Evolutionary conservation across 768 basidiomycete species (phyloP).

Genomic region (Albatrellus ellisii): DNA sequence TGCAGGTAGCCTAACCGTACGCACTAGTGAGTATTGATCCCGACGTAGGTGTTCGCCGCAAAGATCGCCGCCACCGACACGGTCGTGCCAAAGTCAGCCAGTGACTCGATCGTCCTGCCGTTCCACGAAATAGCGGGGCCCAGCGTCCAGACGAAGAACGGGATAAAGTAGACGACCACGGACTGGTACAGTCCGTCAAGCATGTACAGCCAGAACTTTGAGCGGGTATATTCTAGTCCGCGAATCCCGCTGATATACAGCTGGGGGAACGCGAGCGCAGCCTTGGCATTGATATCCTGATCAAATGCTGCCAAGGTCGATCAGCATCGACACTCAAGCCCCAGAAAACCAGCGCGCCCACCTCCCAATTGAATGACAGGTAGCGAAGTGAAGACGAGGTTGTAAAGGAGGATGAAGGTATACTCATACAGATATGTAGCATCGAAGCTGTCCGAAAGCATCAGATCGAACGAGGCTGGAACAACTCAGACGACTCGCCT

Average conservation of each 20-base stretch:
- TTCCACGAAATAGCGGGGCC: constrained; percentile 61
- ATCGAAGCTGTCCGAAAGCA: constrained; percentile 51
- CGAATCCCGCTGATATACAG: constrained; percentile 93
- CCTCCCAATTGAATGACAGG: constrained; percentile 88
- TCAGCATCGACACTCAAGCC: constrained; percentile 2
- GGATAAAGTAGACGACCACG: constrained; percentile 73
- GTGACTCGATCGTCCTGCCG: constrained; percentile 64
- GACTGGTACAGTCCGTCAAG: constrained; percentile 91
- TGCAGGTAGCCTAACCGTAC: constrained; percentile 23
- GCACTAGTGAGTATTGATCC: constrained; percentile 81
- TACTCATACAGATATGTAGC: constrained; percentile 93
- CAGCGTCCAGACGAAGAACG: constrained; percentile 60
- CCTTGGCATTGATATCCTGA: constrained; percentile 86
- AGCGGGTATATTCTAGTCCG: constrained; percentile 83
- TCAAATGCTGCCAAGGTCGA: constrained; percentile 65
- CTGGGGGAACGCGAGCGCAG: constrained; percentile 85
- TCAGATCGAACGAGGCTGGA: constrained; percentile 10
- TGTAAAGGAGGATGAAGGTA: constrained; percentile 86
- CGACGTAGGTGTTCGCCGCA: constrained; percentile 82
- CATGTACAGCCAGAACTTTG: constrained; percentile 94
- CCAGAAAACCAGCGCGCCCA: constrained; percentile 20
- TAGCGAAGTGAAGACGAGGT: constrained; percentile 85
- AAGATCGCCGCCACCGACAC: constrained; percentile 81
- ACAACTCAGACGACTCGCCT: constrained; percentile 31
- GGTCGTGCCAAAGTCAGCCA: constrained; percentile 87